Base-by-base conservation (phyloP, 768 basidiomycete genomes). In the Suillus subaureus region DNA sequence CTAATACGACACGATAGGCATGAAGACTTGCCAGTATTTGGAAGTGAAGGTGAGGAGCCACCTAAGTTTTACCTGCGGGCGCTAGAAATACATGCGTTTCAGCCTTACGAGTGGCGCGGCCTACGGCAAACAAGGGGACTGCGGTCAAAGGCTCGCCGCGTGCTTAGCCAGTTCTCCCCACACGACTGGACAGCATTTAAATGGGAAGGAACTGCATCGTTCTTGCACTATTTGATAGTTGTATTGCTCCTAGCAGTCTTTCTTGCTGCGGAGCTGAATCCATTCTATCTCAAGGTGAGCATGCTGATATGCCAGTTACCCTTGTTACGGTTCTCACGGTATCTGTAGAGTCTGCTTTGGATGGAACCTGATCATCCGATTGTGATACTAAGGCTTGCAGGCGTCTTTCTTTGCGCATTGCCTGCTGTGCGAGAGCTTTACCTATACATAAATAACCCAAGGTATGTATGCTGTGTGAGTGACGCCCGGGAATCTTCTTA, bases 341-440 rank as follows among this genome's bases (percentile, higher is more conserved):
- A 33, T 61, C 63, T 54, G 66, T 82, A 87, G 84, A 76, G 78
- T 78, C 70, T 88, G 66, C 81, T 95, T 43, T 94, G 93, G 93
- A 90, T 95, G 89, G 92, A 94, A 73, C 94, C 93, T 42, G 89
- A 93, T 75, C 93, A 95, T 75, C 93, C 93, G 13, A 87, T 95
- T 68, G 83, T 95, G 60, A 91, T 94, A 65, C 79, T 86, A 67
- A 79, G 84, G 40, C 84, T 95, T 12, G 88, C 86, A 18, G 87
- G 87, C 66, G 87, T 95, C 67, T 95, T 95, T 73, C 79, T 95
- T 3, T 95, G 93, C 71, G 93, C 89, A n/a, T 80, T 95, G 39
- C 93, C 93, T 13, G 93, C 94, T 16, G 91, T 90, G 65, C 81
- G 93, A 70, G 93, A 95, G 79, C 78, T 94, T 33, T 92, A 86